Base-by-base conservation (phyloP, 768 basidiomycete species). In the Termitomyces sp. region DNA sequence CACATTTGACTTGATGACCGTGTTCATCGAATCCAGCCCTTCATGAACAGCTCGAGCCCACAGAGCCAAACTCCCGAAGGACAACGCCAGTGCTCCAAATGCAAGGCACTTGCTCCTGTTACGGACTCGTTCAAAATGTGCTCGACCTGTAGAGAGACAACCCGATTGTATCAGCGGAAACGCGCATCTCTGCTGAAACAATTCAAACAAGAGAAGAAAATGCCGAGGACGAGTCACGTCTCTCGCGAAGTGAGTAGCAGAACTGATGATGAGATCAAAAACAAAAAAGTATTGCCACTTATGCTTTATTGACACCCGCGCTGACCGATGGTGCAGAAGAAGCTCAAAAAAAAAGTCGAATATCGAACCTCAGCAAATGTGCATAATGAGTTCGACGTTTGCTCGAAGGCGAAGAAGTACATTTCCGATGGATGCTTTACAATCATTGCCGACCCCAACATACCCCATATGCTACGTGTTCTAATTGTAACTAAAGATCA, bases 281-380 rank as follows among this genome's bases (percentile, higher is more conserved):
- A 3, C 5, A 39, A 52, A 48, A 37, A 29, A 15, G 55, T 49
- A n/a, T 3, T 18, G 5, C 12, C 9, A 13, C 2, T 18, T 16
- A 39, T 20, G 3, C 4, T 20, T 13, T 9, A 1, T n/a, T 9
- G 15, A 28, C 49, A 16, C 34, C 20, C 8, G 2, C 5, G 16
- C 46, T 37, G 45, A 55, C n/a, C 20, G 1, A 12, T 39, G 20
- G 12, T 28, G 15, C 37, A 46, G 54, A 39, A 28, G 9, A 46
- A 55, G n/a, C 28, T 5, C 5, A 20, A 28, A 33, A 24, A 49
- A 9, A 9, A 31, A 26, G 47, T 33, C 26, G 70, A 73, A 57
- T 74, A 70, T 29, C 72, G 70, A 55, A 66, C 60, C 5, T 71
- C 73, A 10, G 59, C 59, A 4, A 64, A 62, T 2, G 65, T 73